Conservation (phyloP, 495 filamentous ascomycete species). For the Penicillium riverlandense region DNA sequence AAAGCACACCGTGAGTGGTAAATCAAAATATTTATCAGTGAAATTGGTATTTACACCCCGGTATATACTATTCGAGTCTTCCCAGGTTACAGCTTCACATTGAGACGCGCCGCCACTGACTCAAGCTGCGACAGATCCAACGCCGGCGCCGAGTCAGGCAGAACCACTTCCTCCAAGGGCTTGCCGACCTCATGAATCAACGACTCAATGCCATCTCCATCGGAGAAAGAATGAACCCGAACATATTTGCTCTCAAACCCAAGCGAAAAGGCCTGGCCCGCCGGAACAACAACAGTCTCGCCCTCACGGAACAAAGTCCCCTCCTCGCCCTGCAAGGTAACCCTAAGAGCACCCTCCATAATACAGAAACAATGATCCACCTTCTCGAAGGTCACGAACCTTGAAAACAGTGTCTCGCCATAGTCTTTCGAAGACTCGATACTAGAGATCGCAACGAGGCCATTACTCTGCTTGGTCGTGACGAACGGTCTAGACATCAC, state of each 20-base stretch:
- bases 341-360: conserved; percentile 30
- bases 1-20: no score
- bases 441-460: conserved; percentile 39
- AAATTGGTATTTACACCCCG: background rate
- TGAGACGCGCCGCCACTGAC: conserved; percentile 10
- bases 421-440: conserved; percentile 34
- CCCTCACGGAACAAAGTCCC: conserved; percentile 25
- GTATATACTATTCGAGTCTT: background rate
- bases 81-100: conserved; percentile 11
- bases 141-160: conserved; percentile 19
- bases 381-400: conserved; percentile 26
- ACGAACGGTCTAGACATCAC: conserved; percentile 37
- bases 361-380: conserved; percentile 36
- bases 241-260: conserved; percentile 33
- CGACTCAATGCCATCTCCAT: conserved; percentile 35
- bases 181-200: conserved; percentile 23
- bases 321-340: conserved; percentile 23
- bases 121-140: conserved; percentile 14
- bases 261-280: conserved; percentile 30
- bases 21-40: no score
- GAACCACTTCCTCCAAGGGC: conserved; percentile 16
- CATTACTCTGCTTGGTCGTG: conserved; percentile 34
- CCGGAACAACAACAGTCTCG: conserved; percentile 36
- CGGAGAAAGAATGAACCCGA: conserved; percentile 33
- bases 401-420: conserved; percentile 20